These are phyloP conservation scores for Fulvia fulva DNA, from an alignment of 2,329 filamentous ascomycete species.

Conservation along the genomic window DNA sequence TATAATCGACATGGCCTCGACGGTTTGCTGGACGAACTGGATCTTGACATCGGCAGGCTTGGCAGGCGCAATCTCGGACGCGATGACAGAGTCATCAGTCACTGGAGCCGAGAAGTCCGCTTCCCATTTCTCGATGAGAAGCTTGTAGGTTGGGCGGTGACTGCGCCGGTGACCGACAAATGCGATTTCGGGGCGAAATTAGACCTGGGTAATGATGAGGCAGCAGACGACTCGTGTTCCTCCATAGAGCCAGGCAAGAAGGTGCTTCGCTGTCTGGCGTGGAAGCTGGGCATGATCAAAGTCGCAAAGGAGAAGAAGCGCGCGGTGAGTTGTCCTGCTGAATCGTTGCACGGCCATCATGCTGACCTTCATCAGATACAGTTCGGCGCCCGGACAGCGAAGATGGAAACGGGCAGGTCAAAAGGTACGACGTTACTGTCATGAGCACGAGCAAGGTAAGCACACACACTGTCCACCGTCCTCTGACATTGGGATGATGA, in stretches of 20 bases:
- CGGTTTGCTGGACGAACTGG: constrained; percentile 75
- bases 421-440: constrained; percentile 46
- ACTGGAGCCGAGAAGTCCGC: constrained; percentile 84
- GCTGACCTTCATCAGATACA: constrained; percentile 36
- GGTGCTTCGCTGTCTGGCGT: constrained; percentile 71
- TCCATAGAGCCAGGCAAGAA: constrained; percentile 74
- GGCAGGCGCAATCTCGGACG: constrained; percentile 92
- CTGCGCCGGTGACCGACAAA: constrained; percentile 73
- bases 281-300: constrained; percentile 64
- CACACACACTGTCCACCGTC: neutral
- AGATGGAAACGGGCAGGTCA: constrained; percentile 47
- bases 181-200: constrained; percentile 63
- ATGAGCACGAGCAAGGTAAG: constrained; percentile 18
- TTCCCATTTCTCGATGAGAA: constrained; percentile 89
- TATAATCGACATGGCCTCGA: constrained; percentile 65
- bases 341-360: neutral
- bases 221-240: constrained; percentile 4
- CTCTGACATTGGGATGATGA: constrained; percentile 20
- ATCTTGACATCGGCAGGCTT: constrained; percentile 77
- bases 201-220: constrained; percentile 15
- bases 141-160: constrained; percentile 76
- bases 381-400: constrained; percentile 42
- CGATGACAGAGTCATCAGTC: constrained; percentile 84
- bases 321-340: constrained; percentile 57
- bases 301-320: constrained; percentile 89